Conservation (phyloP, 441 rosid genomes). For the Arabidopsis hybrid region DNA sequence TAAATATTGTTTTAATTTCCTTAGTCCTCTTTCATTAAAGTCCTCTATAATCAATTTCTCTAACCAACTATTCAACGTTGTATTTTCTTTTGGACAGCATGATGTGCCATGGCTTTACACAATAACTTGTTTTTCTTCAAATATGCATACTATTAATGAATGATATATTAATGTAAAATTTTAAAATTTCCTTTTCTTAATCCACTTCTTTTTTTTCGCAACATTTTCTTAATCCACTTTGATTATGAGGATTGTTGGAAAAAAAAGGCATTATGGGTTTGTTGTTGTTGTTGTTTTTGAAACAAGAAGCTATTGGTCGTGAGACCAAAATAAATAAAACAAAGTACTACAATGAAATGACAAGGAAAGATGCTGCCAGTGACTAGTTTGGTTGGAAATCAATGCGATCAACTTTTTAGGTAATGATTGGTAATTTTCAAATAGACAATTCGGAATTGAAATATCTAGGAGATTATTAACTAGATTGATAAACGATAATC, state of each 20-base stretch:
- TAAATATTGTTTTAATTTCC: background rate
- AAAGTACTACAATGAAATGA: background rate
- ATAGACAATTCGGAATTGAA: conserved; percentile 6
- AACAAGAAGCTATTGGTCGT: background rate
- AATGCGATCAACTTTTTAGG: conserved; percentile 2
- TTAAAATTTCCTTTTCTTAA: too few relatives aligned
- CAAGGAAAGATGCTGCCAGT: background rate
- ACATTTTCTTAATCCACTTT: too few relatives aligned
- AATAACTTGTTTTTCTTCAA: background rate
- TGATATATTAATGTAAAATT: too few relatives aligned
- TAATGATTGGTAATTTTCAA: conserved; percentile 1
- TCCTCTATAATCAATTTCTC: too few relatives aligned
- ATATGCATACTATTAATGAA: background rate
- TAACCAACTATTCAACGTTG: background rate
- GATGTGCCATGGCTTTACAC: background rate
- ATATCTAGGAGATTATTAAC: background rate
- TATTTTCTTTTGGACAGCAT: background rate
- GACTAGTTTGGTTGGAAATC: background rate
- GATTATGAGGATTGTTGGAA: background rate
- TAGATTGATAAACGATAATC: background rate
- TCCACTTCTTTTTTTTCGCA: too few relatives aligned
- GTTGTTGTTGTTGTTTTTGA: background rate
- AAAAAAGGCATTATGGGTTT: background rate
- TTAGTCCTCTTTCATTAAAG: background rate
- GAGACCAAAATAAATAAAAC: background rate